Evolutionary conservation across 768 basidiomycete species (phyloP).

Genomic region (Neoboletus magnificus): DNA sequence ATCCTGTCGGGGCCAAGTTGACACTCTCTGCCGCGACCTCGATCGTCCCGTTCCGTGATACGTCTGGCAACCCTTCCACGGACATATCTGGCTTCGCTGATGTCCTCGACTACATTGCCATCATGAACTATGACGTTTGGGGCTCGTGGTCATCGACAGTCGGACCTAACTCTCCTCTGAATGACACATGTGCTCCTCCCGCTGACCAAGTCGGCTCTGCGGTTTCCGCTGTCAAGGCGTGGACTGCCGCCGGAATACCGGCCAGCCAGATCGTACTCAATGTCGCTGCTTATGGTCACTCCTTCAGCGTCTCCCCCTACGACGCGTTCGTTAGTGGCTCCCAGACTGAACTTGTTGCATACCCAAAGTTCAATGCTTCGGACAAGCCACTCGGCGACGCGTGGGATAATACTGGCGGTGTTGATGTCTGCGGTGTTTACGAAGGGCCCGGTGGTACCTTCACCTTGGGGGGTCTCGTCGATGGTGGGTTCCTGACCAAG

Average conservation of each 20-base stretch:
- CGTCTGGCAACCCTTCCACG: constrained; percentile 54
- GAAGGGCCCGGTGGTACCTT: constrained; percentile 50
- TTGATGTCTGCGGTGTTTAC: constrained; percentile 53
- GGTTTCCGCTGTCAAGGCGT: constrained; percentile 62
- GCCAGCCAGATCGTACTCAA: constrained; percentile 68
- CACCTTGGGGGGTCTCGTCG: constrained; percentile 58
- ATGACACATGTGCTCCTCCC: constrained; percentile 66
- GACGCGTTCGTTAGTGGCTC: constrained; percentile 38
- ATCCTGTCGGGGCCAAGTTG: constrained; percentile 49
- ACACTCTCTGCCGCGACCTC: constrained; percentile 70
- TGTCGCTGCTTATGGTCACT: constrained; percentile 79
- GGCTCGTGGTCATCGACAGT: constrained; percentile 50
- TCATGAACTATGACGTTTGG: constrained; percentile 68
- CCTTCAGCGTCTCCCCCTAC: constrained; percentile 45
- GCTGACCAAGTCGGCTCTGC: constrained; percentile 70
- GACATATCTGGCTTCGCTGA: constrained; percentile 72
- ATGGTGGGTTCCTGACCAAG: constrained; percentile 48
- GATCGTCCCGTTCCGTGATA: constrained; percentile 60
- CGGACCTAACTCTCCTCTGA: constrained; percentile 80
- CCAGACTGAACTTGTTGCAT: constrained; percentile 38
- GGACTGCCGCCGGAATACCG: constrained; percentile 78
- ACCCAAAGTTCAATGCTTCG: constrained; percentile 47
- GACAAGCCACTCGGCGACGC: constrained; percentile 50
- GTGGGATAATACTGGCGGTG: constrained; percentile 48
- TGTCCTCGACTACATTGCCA: constrained; percentile 61